phyloP scores from a whole-genome alignment of 352 stramenopile genomes.

The Detonula confervacea region DNA sequence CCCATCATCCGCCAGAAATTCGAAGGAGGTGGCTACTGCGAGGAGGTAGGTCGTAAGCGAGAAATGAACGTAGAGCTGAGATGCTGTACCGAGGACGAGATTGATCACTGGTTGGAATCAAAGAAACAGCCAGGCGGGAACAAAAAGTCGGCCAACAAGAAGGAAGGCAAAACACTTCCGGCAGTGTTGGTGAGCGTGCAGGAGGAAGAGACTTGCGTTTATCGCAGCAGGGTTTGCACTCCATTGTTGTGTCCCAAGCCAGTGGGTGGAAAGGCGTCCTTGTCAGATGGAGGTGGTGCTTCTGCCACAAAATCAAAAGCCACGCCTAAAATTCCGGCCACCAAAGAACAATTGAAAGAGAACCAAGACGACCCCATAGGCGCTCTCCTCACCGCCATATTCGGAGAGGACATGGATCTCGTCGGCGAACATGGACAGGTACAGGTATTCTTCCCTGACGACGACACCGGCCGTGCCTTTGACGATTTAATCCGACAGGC shows the following conservation, averaged over 20 bases:
- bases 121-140: slow-evolving; percentile 1
- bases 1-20: slow-evolving; percentile 46
- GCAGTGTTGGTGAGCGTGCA: slow-evolving; percentile 40
- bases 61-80: slow-evolving; percentile 55
- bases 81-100: slow-evolving; percentile 70
- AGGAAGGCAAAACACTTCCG: slow-evolving; percentile 15
- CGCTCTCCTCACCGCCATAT: slow-evolving; percentile 20
- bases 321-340: not conserved
- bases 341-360: slow-evolving; percentile 4
- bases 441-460: slow-evolving; percentile 34
- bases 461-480: slow-evolving; percentile 24
- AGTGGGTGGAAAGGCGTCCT: not conserved
- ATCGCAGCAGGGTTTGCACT: slow-evolving; percentile 54
- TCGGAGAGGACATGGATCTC: slow-evolving; percentile 36
- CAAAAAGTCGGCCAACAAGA: slow-evolving; percentile 3
- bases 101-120: slow-evolving; percentile 53
- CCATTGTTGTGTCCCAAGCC: slow-evolving; percentile 46
- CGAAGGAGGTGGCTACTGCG: slow-evolving; percentile 63
- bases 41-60: slow-evolving; percentile 54
- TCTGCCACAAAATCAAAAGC: not conserved
- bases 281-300: not conserved
- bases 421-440: slow-evolving; percentile 9
- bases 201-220: slow-evolving; percentile 54
- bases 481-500: slow-evolving; percentile 37
- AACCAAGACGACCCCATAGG: slow-evolving; percentile 25